phyloP scores from a whole-genome alignment of 208 protist genomes.

The Trypanosoma grayi region DNA sequence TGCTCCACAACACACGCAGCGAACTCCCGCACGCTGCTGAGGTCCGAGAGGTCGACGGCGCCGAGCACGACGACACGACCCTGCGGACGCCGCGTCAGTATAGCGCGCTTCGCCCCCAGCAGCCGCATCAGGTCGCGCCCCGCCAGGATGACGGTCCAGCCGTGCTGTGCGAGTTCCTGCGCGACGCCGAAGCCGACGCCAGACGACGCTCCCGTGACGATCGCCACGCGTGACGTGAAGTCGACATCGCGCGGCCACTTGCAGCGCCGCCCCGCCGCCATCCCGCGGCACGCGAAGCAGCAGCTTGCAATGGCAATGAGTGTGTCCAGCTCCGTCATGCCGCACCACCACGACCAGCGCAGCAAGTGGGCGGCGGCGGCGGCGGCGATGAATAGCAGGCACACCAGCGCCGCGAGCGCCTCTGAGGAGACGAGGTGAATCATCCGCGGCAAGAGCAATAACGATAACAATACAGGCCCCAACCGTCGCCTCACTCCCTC shows the following conservation, averaged over 20 bases:
- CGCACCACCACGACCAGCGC: slow-evolving; percentile 2
- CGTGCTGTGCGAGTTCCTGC: slow-evolving; percentile 62
- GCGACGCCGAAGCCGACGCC: slow-evolving; percentile 77
- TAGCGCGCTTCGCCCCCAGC: slow-evolving; percentile 40
- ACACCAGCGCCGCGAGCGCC: slow-evolving; percentile 30
- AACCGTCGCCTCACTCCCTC: too few relatives aligned
- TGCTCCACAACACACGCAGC: slow-evolving; percentile 33
- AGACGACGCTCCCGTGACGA: slow-evolving; percentile 76
- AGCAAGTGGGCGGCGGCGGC: slow-evolving; percentile 9
- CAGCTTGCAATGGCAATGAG: slow-evolving; percentile 27
- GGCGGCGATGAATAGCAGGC: slow-evolving; percentile 32
- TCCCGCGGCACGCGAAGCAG: slow-evolving; percentile 39
- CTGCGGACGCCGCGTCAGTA: slow-evolving; percentile 21
- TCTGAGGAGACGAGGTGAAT: slow-evolving; percentile 67
- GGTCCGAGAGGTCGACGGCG: slow-evolving; percentile 61
- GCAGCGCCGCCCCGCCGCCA: slow-evolving; percentile 48
- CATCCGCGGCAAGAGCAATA: slow-evolving; percentile 33
- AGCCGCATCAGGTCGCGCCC: slow-evolving; percentile 57
- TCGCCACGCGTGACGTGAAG: slow-evolving; percentile 58
- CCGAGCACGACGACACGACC: slow-evolving; percentile 54
- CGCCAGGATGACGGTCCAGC: slow-evolving; percentile 76
- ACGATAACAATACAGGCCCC: background rate
- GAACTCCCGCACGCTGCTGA: slow-evolving; percentile 68
- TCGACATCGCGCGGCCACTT: slow-evolving; percentile 58
- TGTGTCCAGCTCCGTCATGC: slow-evolving; percentile 6